Evolutionary conservation across 495 filamentous ascomycete genomes (phyloP), one percentile per base, ranked within the genome.

Genomic region (Trichoderma virens): DNA sequence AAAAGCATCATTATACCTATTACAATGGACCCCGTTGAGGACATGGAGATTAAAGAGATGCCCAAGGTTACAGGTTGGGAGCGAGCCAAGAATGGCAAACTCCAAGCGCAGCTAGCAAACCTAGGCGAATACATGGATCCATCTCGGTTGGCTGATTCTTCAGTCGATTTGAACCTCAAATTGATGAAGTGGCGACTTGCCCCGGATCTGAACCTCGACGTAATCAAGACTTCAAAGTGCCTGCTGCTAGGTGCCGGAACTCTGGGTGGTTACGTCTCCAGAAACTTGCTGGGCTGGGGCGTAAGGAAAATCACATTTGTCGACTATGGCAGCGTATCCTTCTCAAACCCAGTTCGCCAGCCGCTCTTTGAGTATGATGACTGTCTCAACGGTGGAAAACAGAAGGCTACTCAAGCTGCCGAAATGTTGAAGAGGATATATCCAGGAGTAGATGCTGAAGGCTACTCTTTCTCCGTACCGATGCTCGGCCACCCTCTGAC

Each of bases 131-230:
- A 96, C 62, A 92, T 98, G 88, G 91, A 98, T 72, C 94, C 94
- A 5, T 78, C 67, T 63, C 86, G 85, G 66, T 80, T 98, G 28
- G 94, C 94, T 27, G 92, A 97, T 67, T 92, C 96, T 73, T 90
- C 93, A n/a, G 94, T 97, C 11, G 94, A 98, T 70, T 85, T 98
- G 60, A 98, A 98, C 70, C 81, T 97, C 65, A 98, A 97, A 76
- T 82, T 98, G 62, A 98, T 98, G 85, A 97, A 97, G 78, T 98
- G 94, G 94, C 86, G 94, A 30, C 90, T 98, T 64, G 90, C 92
- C 23, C 94, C 94, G 7, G 85, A 85, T 54, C 79, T 98, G 27
- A 83, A 98, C 71, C 86, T 98, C 14, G 91, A 96, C 13, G 86
- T 82, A 61, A 90, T 98, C 70, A 97, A 96, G 72, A 82, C 88